Evolutionary conservation across 371 early-diverging fungal genomes (phyloP), one percentile per base, ranked within the genome.

Genomic region (Syncephalastrum sp.): DNA sequence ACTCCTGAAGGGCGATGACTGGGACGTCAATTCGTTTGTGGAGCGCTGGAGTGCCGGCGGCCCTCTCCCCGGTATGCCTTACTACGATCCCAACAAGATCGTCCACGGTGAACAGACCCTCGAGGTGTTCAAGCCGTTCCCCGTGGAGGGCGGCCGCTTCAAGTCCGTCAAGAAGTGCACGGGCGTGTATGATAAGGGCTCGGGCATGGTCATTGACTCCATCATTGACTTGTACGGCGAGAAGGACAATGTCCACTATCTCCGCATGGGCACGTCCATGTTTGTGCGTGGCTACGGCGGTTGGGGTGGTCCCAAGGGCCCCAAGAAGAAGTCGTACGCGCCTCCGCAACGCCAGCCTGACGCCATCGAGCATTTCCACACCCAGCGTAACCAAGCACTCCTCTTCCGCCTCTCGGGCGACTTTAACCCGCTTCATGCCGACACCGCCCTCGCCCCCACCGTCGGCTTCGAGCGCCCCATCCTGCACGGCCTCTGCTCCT

Each of bases 51-150:
- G 60, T 4, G 62, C 61, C 15, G 69, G 71, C 23, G 76, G 68
- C 4, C 54, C 70, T 23, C 53, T 77, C 38, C 83, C 86, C 23
- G 89, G 88, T 43, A 73, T 90, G 60, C 87, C 91, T 21, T 74
- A 75, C 48, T 84, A 77, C 62, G 88, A 91, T 56, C 82, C 87
- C 48, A 87, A 86, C 68, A 76, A 74, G 29, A 81, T 91, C 38
- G 86, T 91, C 0, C 89, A 91, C 57, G 91, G 91, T 45, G 91
- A 89, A 57, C 90, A 88, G 59, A 66, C 74, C 44, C 64, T 86
- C 42, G 82, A 88, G 57, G 61, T 88, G 27, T 57, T 82, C 47
- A 77, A 69, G 8, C 84, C 83, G 7, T 64, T 88, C 55, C 91
- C 91, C 29, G 59, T 64, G 2, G 70, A 77, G 1, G 80, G 80